Conservation (phyloP, 805 yeast genomes). For the Ogataea naganishii region DNA sequence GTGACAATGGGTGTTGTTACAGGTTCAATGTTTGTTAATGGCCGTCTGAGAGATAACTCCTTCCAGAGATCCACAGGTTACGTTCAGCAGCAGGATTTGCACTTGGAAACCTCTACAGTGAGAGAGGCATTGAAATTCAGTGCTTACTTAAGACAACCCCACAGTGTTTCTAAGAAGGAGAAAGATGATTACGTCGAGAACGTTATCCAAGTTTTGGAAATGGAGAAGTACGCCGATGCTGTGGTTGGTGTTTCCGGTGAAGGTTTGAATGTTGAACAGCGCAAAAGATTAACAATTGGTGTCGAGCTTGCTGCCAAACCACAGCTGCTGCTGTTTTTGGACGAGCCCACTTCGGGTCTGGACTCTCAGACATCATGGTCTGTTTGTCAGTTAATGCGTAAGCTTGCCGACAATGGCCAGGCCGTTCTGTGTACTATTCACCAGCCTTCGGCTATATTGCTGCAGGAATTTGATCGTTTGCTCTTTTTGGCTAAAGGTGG, state of each 20-base stretch:
- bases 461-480: conserved; percentile 72
- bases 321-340: conserved; percentile 42
- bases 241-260: conserved; percentile 39
- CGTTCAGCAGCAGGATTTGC: conserved; percentile 55
- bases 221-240: conserved; percentile 50
- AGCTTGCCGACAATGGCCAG: conserved; percentile 43
- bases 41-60: conserved; percentile 36
- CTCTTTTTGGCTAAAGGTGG: conserved; percentile 66
- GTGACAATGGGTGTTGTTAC: conserved; percentile 47
- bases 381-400: conserved; percentile 43
- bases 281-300: conserved; percentile 47
- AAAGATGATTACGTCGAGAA: conserved; percentile 44
- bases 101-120: conserved; percentile 41
- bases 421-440: conserved; percentile 66
- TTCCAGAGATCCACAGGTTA: conserved; percentile 50
- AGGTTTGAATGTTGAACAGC: conserved; percentile 48
- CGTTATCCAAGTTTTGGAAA: conserved; percentile 39
- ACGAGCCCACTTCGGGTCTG: conserved; percentile 55
- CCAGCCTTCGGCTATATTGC: conserved; percentile 75
- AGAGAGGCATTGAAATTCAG: conserved; percentile 46
- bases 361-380: conserved; percentile 58
- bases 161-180: conserved; percentile 29
- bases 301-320: conserved; percentile 51
- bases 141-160: conserved; percentile 39
- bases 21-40: conserved; percentile 52